phyloP scores from a whole-genome alignment of 306 rosid species.

The Cucurbita pepo region DNA sequence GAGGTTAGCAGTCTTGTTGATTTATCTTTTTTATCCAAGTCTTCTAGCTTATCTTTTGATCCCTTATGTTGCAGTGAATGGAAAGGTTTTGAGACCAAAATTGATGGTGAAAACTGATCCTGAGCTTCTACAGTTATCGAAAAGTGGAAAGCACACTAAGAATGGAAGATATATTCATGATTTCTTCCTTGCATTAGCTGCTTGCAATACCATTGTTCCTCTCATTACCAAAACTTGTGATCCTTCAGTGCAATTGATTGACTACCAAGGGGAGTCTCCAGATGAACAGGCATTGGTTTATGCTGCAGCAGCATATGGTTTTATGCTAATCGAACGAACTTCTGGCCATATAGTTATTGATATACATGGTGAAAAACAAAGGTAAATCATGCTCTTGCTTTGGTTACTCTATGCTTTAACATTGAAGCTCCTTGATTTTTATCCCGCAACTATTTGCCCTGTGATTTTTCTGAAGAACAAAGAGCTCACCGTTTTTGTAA shows the following conservation, averaged over 20 bases:
- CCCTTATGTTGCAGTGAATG: constrained; percentile 36
- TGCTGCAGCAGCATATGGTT: constrained; percentile 92
- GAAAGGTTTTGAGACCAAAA: constrained; percentile 50
- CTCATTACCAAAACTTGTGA: constrained; percentile 50
- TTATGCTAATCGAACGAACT: constrained; percentile 75
- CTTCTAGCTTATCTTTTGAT: not conserved
- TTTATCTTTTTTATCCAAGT: not conserved
- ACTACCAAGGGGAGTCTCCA: constrained; percentile 98
- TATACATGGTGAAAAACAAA: constrained; percentile 57
- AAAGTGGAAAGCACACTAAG: constrained; percentile 21
- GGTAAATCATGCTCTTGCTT: constrained; percentile 20
- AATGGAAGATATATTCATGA: constrained; percentile 41
- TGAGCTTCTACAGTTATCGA: constrained; percentile 36
- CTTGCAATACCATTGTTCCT: constrained; percentile 97
- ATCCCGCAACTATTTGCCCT: not conserved
- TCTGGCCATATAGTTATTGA: constrained; percentile 83
- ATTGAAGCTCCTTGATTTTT: not conserved
- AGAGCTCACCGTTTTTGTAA: not conserved
- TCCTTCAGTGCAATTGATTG: constrained; percentile 51
- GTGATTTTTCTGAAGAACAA: not conserved
- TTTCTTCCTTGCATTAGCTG: constrained; percentile 85
- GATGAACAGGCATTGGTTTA: constrained; percentile 90
- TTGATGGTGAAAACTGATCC: constrained; percentile 64
- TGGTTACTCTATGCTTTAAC: not conserved
- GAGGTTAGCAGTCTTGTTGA: constrained; percentile 24